phyloP scores from a whole-genome alignment of 2,329 filamentous ascomycete genomes.

The Ascochyta clinopodiicola region DNA sequence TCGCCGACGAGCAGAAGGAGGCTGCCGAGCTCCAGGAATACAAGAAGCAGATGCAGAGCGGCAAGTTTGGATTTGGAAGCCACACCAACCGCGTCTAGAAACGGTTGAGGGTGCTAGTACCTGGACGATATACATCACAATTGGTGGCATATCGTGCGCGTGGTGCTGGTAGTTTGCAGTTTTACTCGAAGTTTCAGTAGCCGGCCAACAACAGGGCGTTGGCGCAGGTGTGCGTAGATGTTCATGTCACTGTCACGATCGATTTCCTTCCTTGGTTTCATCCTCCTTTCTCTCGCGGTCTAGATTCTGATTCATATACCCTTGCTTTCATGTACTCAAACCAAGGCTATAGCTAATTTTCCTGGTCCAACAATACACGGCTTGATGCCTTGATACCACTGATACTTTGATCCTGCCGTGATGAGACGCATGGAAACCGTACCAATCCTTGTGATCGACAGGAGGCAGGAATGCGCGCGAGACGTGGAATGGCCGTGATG shows the following conservation, averaged over 20 bases:
- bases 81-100: constrained; percentile 20
- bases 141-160: not conserved
- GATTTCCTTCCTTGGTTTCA: not conserved
- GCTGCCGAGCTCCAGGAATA: constrained; percentile 45
- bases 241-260: constrained; percentile 21
- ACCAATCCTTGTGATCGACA: not conserved
- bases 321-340: constrained; percentile 16
- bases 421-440: not conserved
- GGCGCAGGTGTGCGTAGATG: constrained; percentile 19
- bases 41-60: constrained; percentile 37
- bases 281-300: not conserved
- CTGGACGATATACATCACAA: not conserved
- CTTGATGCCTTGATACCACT: constrained; percentile 13
- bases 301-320: constrained; percentile 10
- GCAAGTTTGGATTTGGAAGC: constrained; percentile 30
- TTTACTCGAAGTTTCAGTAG: constrained; percentile 7
- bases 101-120: not conserved
- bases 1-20: constrained; percentile 47
- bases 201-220: constrained; percentile 15
- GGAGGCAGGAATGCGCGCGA: not conserved
- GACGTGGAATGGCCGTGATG: not conserved
- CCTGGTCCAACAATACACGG: constrained; percentile 12
- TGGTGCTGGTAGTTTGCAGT: not conserved
- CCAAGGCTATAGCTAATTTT: constrained; percentile 19
- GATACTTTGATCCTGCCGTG: not conserved